Evolutionary conservation across 805 yeast species (phyloP).

Genomic region (Cyberlindnera meyerae): DNA sequence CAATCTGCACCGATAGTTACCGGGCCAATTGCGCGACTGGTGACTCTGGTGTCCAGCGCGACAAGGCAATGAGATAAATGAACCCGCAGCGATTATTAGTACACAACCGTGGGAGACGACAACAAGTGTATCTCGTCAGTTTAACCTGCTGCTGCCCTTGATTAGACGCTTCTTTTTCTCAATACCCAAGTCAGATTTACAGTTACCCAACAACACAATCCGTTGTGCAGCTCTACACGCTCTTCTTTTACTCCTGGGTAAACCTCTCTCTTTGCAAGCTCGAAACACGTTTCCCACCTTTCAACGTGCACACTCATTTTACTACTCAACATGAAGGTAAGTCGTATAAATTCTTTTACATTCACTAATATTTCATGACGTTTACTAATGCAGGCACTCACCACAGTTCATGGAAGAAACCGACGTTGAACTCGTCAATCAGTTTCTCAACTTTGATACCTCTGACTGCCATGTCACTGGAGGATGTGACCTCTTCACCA

Average conservation of each 20-base stretch:
- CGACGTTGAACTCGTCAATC: conserved; percentile 87
- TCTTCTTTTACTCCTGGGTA: too few relatives aligned
- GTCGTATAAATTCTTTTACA: neutral
- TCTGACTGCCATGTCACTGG: conserved; percentile 76
- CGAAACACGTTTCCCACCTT: too few relatives aligned
- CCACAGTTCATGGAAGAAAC: conserved; percentile 85
- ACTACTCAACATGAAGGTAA: too few relatives aligned
- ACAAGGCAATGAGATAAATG: conserved; percentile 1
- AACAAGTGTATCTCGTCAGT: too few relatives aligned
- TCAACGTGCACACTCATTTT: neutral
- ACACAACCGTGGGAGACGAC: too few relatives aligned
- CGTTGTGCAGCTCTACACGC: too few relatives aligned
- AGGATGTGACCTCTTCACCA: conserved; percentile 89
- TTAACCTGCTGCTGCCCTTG: too few relatives aligned
- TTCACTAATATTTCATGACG: neutral
- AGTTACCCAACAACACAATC: too few relatives aligned
- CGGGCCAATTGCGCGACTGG: conserved; percentile 14
- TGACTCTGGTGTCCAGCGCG: conserved; percentile 1
- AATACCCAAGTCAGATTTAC: too few relatives aligned
- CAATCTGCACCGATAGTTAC: conserved; percentile 15
- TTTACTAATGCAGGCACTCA: conserved; percentile 2
- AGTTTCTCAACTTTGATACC: conserved; percentile 74
- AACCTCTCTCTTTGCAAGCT: too few relatives aligned
- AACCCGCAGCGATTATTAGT: too few relatives aligned
- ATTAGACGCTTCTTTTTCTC: too few relatives aligned